phyloP scores from a whole-genome alignment of 768 basidiomycete species.

The Dioszegia crocea region DNA sequence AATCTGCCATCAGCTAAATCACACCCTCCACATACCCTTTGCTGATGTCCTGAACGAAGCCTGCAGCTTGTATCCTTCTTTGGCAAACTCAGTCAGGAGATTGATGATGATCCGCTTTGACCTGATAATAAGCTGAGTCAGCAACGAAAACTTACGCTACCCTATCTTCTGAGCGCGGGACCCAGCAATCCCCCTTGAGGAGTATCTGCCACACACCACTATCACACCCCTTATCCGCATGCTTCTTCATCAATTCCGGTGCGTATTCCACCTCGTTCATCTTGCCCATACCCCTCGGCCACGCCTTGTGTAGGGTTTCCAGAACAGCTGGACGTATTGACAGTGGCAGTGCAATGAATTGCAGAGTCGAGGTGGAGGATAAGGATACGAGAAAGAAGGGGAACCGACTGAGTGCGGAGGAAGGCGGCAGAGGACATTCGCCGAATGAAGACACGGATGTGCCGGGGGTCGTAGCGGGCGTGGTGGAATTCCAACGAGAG shows the following conservation, averaged over 20 bases:
- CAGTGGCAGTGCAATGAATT: slow-evolving; percentile 38
- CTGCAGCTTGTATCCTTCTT: slow-evolving; percentile 31
- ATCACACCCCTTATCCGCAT: slow-evolving; percentile 38
- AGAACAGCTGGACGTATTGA: slow-evolving; percentile 26
- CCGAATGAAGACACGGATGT: slow-evolving; percentile 34
- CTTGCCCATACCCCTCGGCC: slow-evolving; percentile 31
- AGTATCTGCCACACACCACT: slow-evolving; percentile 41
- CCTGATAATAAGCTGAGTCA: slow-evolving; percentile 6
- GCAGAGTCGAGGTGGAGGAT: slow-evolving; percentile 31
- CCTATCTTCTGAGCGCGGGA: slow-evolving; percentile 33
- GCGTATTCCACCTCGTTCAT: slow-evolving; percentile 33
- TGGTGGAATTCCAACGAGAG: slow-evolving; percentile 12
- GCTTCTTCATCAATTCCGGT: slow-evolving; percentile 34
- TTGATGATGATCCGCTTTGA: slow-evolving; percentile 39
- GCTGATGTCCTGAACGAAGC: slow-evolving; percentile 39
- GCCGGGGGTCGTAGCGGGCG: slow-evolving; percentile 28
- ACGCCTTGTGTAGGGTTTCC: slow-evolving; percentile 28
- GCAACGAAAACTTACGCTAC: slow-evolving; percentile 29
- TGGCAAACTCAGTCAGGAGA: slow-evolving; percentile 37
- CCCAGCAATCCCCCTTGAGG: slow-evolving; percentile 34
- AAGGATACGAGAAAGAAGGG: slow-evolving; percentile 40
- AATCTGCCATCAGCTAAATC: slow-evolving; percentile 17
- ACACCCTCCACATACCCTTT: slow-evolving; percentile 19
- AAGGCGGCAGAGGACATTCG: slow-evolving; percentile 32
- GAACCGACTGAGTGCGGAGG: slow-evolving; percentile 16